Conservation (phyloP, 345 rosid genomes). For the Eutrema yunnanense region DNA sequence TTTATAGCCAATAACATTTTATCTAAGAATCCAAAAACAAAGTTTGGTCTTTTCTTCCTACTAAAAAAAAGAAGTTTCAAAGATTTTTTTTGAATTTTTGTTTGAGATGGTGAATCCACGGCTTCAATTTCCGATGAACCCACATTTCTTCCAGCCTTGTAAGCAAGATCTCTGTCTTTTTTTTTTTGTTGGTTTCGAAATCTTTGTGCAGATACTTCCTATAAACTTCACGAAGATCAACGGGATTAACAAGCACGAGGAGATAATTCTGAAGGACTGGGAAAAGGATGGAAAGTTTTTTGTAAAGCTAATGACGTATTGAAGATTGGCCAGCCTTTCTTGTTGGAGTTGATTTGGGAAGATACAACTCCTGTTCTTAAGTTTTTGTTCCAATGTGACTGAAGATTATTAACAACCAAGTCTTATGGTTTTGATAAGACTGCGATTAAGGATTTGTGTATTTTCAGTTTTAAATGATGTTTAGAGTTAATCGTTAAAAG, state of each 20-base stretch:
- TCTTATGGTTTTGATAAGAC: background rate
- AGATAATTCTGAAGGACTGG: constrained; percentile 8
- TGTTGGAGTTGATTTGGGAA: constrained; percentile 18
- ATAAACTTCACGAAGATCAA: background rate
- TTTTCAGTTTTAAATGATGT: background rate
- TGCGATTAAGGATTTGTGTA: background rate
- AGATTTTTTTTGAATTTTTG: background rate
- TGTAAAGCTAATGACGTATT: constrained; percentile 9
- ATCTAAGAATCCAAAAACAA: background rate
- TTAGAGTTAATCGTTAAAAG: background rate
- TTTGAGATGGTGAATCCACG: constrained; percentile 10
- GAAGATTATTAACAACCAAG: background rate
- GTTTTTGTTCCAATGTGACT: constrained; percentile 1
- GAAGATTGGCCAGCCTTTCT: background rate
- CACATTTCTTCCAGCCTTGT: constrained; percentile 24
- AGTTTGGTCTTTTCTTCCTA: background rate
- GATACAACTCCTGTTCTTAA: background rate
- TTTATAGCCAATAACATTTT: background rate
- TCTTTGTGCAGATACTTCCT: constrained; percentile 13
- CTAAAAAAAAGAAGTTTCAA: background rate
- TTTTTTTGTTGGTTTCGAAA: background rate
- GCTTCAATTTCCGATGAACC: constrained; percentile 12
- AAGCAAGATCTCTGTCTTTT: background rate
- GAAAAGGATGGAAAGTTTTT: constrained; percentile 18
- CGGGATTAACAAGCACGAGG: background rate